Percentiles rank a stretch among this genome's conserved stretches.
Evolutionary conservation across 371 early-diverging fungal species (phyloP).

Genomic region (Lichtheimia corymbifera): DNA sequence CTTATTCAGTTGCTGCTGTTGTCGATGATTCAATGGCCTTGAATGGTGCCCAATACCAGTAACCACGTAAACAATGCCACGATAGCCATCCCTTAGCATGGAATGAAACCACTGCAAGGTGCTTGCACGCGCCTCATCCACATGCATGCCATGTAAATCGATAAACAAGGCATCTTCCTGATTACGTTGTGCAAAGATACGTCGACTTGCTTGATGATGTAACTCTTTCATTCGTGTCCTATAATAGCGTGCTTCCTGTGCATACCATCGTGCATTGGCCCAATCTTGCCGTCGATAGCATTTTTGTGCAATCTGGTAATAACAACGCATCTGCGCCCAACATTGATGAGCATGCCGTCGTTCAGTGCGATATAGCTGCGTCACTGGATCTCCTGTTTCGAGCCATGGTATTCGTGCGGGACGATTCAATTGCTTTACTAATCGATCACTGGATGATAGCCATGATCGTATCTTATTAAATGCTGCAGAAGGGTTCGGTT

Average conservation of each 20-base stretch:
- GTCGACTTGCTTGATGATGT: constrained; percentile 55
- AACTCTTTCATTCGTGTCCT: constrained; percentile 57
- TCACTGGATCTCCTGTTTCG: constrained; percentile 54
- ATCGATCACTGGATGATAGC: neutral
- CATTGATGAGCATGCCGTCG: constrained; percentile 54
- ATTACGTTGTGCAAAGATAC: constrained; percentile 54
- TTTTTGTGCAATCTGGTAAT: constrained; percentile 52
- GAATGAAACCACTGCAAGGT: constrained; percentile 43
- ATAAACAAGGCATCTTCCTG: constrained; percentile 49
- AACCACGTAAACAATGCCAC: constrained; percentile 21
- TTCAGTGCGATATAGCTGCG: constrained; percentile 5
- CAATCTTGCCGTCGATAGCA: constrained; percentile 56
- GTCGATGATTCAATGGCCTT: neutral
- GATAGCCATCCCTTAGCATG: constrained; percentile 15
- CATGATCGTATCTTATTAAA: too few relatives aligned
- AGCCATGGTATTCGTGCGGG: constrained; percentile 58
- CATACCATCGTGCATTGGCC: constrained; percentile 46
- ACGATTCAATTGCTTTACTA: constrained; percentile 21
- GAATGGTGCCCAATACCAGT: constrained; percentile 29
- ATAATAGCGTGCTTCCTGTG: constrained; percentile 53
- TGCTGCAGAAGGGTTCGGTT: too few relatives aligned
- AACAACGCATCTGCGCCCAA: constrained; percentile 51
- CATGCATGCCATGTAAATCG: constrained; percentile 63
- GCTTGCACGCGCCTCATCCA: constrained; percentile 53
- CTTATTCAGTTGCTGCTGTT: constrained; percentile 16